phyloP scores from a whole-genome alignment of 305 asterid species.

The Fraxinus floribunda region DNA sequence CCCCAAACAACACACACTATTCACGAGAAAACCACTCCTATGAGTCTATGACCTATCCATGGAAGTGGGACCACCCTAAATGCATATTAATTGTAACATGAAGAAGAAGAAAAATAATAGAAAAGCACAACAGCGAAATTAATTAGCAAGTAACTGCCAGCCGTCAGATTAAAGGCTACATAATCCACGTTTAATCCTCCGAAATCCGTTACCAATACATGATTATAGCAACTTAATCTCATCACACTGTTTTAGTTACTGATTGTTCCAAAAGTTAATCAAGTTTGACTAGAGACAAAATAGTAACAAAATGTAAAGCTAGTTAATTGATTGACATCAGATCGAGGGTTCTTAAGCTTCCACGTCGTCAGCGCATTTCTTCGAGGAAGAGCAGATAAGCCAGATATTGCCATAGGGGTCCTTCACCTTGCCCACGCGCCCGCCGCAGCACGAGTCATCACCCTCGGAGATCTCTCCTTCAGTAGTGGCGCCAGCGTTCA shows the following conservation, averaged over 20 bases:
- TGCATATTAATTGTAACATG: too few species aligned
- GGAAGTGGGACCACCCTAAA: conserved; percentile 13
- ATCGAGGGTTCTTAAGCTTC: too few species aligned
- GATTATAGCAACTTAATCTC: background rate
- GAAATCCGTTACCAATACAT: background rate
- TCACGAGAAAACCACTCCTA: conserved; percentile 10
- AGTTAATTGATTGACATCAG: too few species aligned
- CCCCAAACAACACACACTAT: background rate
- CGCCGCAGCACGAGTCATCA: too few species aligned
- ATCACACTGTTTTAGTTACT: background rate
- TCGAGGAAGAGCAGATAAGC: too few species aligned
- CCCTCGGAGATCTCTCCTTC: too few species aligned
- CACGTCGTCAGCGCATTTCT: too few species aligned
- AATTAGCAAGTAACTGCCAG: background rate
- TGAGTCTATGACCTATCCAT: background rate
- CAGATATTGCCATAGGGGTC: too few species aligned
- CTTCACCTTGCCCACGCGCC: too few species aligned
- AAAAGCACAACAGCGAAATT: too few species aligned
- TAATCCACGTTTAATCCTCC: background rate
- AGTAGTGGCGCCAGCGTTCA: too few species aligned
- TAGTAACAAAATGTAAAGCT: background rate
- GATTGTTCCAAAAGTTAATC: conserved; percentile 10
- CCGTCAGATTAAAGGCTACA: background rate
- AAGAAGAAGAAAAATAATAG: too few species aligned
- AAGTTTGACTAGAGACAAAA: background rate